These are phyloP conservation scores for Fusarium cyanostomum DNA, from an alignment of 2,329 filamentous ascomycete genomes.

Conservation along the genomic window DNA sequence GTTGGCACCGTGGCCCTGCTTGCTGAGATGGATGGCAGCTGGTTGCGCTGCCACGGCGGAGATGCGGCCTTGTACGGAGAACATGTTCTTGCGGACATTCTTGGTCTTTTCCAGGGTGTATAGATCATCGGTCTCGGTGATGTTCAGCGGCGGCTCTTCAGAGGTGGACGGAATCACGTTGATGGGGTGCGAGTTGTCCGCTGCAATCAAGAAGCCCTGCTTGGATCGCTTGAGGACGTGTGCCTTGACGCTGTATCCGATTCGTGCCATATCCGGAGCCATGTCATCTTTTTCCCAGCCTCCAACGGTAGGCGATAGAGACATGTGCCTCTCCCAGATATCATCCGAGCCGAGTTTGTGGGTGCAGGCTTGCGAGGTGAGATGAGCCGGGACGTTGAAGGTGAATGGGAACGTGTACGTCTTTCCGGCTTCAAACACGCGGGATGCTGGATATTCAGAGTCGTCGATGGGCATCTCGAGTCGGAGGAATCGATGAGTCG, in stretches of 20 bases:
- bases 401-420: conserved; percentile 36
- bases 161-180: conserved; percentile 35
- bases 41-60: conserved; percentile 34
- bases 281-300: conserved; percentile 38
- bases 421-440: conserved; percentile 22
- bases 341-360: conserved; percentile 20
- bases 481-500: conserved; percentile 36
- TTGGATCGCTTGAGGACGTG: conserved; percentile 11
- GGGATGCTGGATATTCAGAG: conserved; percentile 21
- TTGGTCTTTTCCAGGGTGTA: conserved; percentile 29
- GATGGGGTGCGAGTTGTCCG: conserved; percentile 24
- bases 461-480: conserved; percentile 35
- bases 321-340: conserved; percentile 27
- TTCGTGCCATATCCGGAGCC: conserved; percentile 21
- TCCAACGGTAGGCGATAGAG: conserved; percentile 31
- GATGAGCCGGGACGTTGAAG: conserved; percentile 37
- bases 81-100: conserved; percentile 35
- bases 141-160: conserved; percentile 35
- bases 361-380: conserved; percentile 28
- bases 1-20: conserved; percentile 23
- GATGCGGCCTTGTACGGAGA: conserved; percentile 26
- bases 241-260: conserved; percentile 31
- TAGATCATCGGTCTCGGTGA: conserved; percentile 29
- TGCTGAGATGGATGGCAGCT: conserved; percentile 25
- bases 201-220: conserved; percentile 1